A percentile compares a stretch with the other conserved stretches of the same genome.
Conservation (phyloP, 768 basidiomycete species). For the Auriscalpium orientale region DNA sequence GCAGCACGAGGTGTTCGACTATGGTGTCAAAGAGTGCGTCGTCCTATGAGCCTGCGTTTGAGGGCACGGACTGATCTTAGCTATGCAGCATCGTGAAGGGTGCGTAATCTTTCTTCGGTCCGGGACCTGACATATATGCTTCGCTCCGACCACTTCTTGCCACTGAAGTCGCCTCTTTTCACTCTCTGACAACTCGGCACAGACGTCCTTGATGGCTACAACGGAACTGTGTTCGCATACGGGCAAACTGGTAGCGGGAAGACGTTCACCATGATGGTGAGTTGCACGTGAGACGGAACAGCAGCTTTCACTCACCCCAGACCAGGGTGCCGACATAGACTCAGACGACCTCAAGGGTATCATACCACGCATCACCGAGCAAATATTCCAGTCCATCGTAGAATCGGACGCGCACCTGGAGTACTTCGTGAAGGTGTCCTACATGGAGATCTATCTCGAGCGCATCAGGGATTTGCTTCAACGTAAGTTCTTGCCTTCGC, state of each 20-base stretch:
- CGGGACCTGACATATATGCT: background rate
- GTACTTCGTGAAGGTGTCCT: slow-evolving; percentile 98
- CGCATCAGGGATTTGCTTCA: slow-evolving; percentile 90
- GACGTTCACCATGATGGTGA: slow-evolving; percentile 97
- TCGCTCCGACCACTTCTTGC: background rate
- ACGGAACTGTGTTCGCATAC: slow-evolving; percentile 90
- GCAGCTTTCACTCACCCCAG: background rate
- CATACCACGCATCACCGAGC: slow-evolving; percentile 96
- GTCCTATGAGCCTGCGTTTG: background rate
- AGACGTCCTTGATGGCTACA: slow-evolving; percentile 99
- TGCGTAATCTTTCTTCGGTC: slow-evolving; percentile 21
- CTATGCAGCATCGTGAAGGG: slow-evolving; percentile 78
- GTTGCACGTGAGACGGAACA: slow-evolving; percentile 10
- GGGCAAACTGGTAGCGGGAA: slow-evolving; percentile 86
- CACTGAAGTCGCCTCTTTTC: background rate
- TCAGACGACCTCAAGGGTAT: slow-evolving; percentile 89
- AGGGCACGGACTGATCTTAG: background rate
- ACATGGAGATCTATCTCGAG: slow-evolving; percentile 99
- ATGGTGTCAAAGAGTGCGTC: slow-evolving; percentile 92
- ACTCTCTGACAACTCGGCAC: slow-evolving; percentile 2
- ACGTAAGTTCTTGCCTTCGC: slow-evolving; percentile 53
- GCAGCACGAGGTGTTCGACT: slow-evolving; percentile 95
- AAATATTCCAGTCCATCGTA: slow-evolving; percentile 97
- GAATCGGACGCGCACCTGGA: slow-evolving; percentile 92
- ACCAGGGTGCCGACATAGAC: slow-evolving; percentile 94